phyloP scores from a whole-genome alignment of 306 rosid species.

The Prunus salicina region DNA sequence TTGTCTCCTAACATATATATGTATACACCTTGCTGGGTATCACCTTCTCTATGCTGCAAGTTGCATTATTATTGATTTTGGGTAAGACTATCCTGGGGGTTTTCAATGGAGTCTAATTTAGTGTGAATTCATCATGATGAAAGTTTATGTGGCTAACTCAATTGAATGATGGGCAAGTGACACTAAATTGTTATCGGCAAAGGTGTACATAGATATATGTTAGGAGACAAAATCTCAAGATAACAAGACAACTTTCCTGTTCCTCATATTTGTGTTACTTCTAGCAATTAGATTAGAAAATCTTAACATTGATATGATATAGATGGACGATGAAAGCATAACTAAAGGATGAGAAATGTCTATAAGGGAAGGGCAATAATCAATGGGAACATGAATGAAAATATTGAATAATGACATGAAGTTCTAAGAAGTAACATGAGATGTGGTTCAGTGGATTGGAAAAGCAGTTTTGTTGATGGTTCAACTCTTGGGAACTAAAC shows the following conservation, averaged over 20 bases:
- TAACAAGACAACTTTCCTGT: background rate
- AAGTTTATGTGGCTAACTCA: background rate
- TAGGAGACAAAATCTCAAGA: background rate
- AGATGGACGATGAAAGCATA: constrained; percentile 7
- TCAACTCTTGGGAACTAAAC: background rate
- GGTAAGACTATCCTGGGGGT: constrained; percentile 3
- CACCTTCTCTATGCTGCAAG: constrained; percentile 7
- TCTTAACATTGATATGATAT: background rate
- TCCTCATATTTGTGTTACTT: background rate
- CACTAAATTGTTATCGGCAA: constrained; percentile 1
- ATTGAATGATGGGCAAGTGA: background rate
- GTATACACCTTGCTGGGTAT: constrained; percentile 8
- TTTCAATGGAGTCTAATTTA: constrained; percentile 7
- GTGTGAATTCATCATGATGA: constrained; percentile 11
- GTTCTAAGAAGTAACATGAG: background rate
- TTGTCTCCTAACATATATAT: constrained; percentile 9
- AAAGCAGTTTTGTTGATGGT: background rate
- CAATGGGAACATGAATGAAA: constrained; percentile 8
- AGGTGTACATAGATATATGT: constrained; percentile 1
- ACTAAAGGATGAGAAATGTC: background rate
- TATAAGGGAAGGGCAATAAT: constrained; percentile 12
- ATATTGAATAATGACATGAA: background rate
- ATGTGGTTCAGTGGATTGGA: constrained; percentile 2
- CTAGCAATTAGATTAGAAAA: constrained; percentile 7
- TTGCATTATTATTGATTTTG: constrained; percentile 1